These are phyloP conservation scores for Ensete glaucum DNA, from an alignment of 176 grass and related monocot species.

Conservation along the genomic window DNA sequence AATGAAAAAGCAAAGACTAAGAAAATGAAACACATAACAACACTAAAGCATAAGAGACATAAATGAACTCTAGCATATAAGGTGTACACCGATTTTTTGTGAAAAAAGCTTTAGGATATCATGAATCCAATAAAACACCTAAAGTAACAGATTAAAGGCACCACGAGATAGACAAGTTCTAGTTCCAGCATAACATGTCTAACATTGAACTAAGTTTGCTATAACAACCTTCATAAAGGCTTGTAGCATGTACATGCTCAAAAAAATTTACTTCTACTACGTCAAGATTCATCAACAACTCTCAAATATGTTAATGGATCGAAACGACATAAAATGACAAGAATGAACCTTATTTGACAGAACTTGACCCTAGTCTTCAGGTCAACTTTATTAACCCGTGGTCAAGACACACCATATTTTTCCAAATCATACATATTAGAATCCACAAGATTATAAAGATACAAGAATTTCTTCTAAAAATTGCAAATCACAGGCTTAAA, in stretches of 20 bases:
- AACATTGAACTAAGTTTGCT: neutral
- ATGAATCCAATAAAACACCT: neutral
- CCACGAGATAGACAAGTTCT: neutral
- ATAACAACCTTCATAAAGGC: neutral
- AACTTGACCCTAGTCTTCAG: no score
- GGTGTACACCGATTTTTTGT: no score
- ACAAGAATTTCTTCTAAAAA: neutral
- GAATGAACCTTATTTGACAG: neutral
- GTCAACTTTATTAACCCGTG: no score
- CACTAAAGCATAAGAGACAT: neutral
- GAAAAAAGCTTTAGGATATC: neutral
- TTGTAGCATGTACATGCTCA: neutral
- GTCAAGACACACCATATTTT: neutral
- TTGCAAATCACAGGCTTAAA: neutral
- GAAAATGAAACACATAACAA: neutral
- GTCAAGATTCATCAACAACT: neutral
- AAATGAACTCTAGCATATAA: no score
- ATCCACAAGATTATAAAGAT: neutral
- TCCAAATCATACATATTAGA: neutral
- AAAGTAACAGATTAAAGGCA: neutral
- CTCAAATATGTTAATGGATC: neutral
- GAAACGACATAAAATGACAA: neutral
- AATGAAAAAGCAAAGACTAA: conserved; percentile 1
- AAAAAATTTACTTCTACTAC: neutral
- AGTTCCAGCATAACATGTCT: neutral